phyloP scores from a whole-genome alignment of 2,329 filamentous ascomycete species.

The Rosellinia necatrix region DNA sequence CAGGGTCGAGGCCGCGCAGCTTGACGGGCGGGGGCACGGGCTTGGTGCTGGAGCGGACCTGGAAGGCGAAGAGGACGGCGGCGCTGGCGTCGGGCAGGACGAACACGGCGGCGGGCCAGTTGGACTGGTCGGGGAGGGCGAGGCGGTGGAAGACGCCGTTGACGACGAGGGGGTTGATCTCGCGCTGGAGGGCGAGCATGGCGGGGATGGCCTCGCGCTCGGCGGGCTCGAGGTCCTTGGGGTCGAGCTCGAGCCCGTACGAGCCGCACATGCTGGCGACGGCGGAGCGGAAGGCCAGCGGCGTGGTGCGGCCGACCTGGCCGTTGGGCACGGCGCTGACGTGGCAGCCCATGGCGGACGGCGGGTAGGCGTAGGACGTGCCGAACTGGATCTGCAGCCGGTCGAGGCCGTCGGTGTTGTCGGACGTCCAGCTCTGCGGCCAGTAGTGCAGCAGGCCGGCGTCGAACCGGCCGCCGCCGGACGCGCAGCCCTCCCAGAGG shows the following conservation, averaged over 20 bases:
- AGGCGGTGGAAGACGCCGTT: constrained; percentile 64
- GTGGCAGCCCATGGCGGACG: constrained; percentile 69
- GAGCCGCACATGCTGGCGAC: constrained; percentile 72
- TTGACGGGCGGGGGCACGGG: constrained; percentile 57
- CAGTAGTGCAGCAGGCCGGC: constrained; percentile 67
- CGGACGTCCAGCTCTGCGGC: constrained; percentile 68
- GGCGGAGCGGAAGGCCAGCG: constrained; percentile 64
- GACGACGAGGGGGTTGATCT: constrained; percentile 63
- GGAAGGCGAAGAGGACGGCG: constrained; percentile 64
- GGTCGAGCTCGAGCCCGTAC: constrained; percentile 68
- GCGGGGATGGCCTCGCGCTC: constrained; percentile 59
- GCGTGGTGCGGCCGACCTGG: constrained; percentile 58
- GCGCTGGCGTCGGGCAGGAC: constrained; percentile 54
- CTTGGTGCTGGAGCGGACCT: constrained; percentile 57
- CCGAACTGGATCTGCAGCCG: constrained; percentile 67
- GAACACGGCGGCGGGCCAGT: constrained; percentile 67
- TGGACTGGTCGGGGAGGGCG: constrained; percentile 59
- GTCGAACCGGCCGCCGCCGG: constrained; percentile 68
- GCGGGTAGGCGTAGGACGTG: constrained; percentile 65
- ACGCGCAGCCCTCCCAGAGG: constrained; percentile 69
- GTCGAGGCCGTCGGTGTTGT: constrained; percentile 66
- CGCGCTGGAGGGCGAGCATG: constrained; percentile 58
- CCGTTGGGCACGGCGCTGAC: constrained; percentile 65
- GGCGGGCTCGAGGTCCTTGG: constrained; percentile 52
- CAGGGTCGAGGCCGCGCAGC: constrained; percentile 60